Base-by-base conservation (phyloP, 2,329 filamentous ascomycete genomes). In the Ustulina deusta region DNA sequence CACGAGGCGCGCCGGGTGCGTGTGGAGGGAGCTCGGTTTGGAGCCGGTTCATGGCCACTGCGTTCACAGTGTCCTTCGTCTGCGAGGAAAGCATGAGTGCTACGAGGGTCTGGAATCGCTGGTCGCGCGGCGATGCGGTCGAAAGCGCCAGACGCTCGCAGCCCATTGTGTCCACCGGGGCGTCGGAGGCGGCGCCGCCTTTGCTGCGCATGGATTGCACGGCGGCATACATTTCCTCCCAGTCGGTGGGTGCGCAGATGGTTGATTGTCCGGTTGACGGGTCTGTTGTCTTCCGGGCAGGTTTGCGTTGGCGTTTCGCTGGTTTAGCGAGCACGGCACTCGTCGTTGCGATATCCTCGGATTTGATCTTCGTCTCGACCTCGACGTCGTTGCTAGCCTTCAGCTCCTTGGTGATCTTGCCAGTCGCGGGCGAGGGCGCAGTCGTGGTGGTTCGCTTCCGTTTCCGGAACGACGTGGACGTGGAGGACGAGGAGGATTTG, bases 131-230 rank as follows among this genome's bases (percentile, higher is more conserved):
- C 65, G 81, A 84, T 11, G 86, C 84, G 1, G 74, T 79, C 17
- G 81, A 78, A 55, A 85, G 81, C 2, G 92, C 92, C 10, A 96
- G 84, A 7, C 88, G 87, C 80, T 94, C 94, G 80, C 96, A 99
- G 11, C 96, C 96, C 94, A 98, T 97, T 0, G 95, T 98, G 79
- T 99, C 96, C 11, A 99, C 96, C 0, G 95, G 92, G 0, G 96
- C 96, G 86, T 91, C 80, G 83, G 87, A 77, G 77, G 91, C 81
- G 81, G 80, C 76, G 6, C 85, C 85, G 2, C 84, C 85, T 0
- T 81, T 78, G 4, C 80, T 78, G 1, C 89, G 90, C 94, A 98
- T 97, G 75, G 88, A 86, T 75, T 91, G 90, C 51, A 97, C 91
- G 0, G 88, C 82, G 38, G 85, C 81, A 81, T 97, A 99, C 65